Conservation (phyloP, 73 alveolate species). For the Durusdinium trenchii region DNA sequence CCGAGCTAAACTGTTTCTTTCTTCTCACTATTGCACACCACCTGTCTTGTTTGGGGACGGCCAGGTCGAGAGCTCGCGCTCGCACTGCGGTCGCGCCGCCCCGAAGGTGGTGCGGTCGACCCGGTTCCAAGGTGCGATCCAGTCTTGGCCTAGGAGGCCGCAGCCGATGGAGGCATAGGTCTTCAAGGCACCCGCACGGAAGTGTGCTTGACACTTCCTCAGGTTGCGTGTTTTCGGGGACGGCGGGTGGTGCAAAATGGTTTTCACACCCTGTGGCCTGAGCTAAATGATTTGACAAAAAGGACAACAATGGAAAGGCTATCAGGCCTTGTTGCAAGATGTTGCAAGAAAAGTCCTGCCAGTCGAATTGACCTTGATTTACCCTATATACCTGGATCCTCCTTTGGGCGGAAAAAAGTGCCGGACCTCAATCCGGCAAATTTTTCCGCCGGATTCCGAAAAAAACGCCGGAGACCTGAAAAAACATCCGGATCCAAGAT, state of each 20-base stretch:
- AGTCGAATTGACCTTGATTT: neutral
- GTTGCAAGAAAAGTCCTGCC: neutral
- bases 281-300: neutral
- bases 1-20: no score
- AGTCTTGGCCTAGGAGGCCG: slow-evolving; percentile 56
- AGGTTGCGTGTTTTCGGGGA: neutral
- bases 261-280: no score
- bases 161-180: slow-evolving; percentile 26
- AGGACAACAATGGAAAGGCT: neutral
- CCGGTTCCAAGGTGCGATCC: slow-evolving; percentile 48
- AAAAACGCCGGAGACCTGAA: no score
- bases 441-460: no score
- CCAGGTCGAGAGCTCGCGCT: no score
- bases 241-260: neutral
- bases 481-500: no score
- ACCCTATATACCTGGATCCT: neutral
- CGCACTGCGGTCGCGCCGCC: no score
- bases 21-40: no score
- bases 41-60: no score
- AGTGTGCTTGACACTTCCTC: slow-evolving; percentile 49
- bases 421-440: no score
- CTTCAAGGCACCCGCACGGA: slow-evolving; percentile 9
- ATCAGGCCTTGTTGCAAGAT: neutral
- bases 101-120: no score
- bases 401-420: neutral